phyloP scores from a whole-genome alignment of 2,329 filamentous ascomycete species.

The Colletotrichum sp. region DNA sequence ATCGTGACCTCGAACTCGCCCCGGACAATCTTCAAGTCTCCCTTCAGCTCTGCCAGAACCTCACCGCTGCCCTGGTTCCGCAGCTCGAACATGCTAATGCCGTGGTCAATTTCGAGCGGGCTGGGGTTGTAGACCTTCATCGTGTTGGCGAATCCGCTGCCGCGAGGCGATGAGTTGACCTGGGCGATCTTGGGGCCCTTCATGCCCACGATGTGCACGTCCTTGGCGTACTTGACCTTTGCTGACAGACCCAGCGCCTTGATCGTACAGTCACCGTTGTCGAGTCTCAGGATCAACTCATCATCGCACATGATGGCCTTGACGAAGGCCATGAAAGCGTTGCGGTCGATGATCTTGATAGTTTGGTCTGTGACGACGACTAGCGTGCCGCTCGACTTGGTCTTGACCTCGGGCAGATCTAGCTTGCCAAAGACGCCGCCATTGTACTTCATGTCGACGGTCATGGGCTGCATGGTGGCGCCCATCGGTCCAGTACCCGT shows the following conservation, averaged over 20 bases:
- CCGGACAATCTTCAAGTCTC: constrained; percentile 30
- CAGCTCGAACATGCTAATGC: constrained; percentile 34
- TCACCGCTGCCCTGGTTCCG: constrained; percentile 27
- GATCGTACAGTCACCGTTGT: constrained; percentile 31
- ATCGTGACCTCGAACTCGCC: constrained; percentile 32
- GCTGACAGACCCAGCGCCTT: constrained; percentile 27
- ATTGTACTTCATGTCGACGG: constrained; percentile 33
- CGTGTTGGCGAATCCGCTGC: constrained; percentile 18
- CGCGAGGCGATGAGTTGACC: constrained; percentile 26
- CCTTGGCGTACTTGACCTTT: constrained; percentile 29
- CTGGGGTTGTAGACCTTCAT: constrained; percentile 33
- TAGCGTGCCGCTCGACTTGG: constrained; percentile 30
- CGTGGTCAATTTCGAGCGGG: constrained; percentile 35
- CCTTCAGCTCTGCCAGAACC: constrained; percentile 30
- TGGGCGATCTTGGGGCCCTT: constrained; percentile 24
- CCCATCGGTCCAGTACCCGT: constrained; percentile 33
- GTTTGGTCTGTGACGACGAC: constrained; percentile 30
- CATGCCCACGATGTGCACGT: constrained; percentile 32
- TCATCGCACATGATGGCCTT: constrained; percentile 32
- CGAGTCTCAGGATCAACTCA: constrained; percentile 30
- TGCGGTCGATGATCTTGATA: constrained; percentile 32
- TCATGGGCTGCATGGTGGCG: constrained; percentile 32
- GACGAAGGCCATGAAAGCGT: constrained; percentile 32
- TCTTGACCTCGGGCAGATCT: constrained; percentile 31
- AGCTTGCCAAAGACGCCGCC: constrained; percentile 32